These are phyloP conservation scores for Chalciporus sp. DNA, from an alignment of 1,284 basidiomycete species.

Conservation along the genomic window DNA sequence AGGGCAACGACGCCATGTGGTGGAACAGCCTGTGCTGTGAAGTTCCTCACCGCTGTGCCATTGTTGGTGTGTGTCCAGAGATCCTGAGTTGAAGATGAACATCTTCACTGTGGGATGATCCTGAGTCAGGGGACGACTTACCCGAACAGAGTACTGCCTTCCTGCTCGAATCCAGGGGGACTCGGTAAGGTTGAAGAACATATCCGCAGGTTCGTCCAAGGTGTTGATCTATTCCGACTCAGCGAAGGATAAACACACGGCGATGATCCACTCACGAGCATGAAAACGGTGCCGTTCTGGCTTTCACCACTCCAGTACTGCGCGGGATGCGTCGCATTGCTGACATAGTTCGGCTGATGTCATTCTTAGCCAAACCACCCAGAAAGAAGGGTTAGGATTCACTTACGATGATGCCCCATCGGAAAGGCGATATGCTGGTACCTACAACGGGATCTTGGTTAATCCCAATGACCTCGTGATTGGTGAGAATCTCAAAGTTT, in stretches of 20 bases:
- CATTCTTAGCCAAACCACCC: background rate
- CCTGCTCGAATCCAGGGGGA: conserved; percentile 72
- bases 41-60: conserved; percentile 63
- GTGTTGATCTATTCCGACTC: conserved; percentile 45
- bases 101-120: background rate
- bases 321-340: conserved; percentile 51
- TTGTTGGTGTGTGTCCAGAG: conserved; percentile 71
- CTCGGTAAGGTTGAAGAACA: conserved; percentile 68
- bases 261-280: conserved; percentile 43
- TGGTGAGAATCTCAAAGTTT: conserved; percentile 57
- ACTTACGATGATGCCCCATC: conserved; percentile 64
- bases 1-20: conserved; percentile 72
- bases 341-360: conserved; percentile 52
- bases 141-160: conserved; percentile 60
- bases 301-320: conserved; percentile 62
- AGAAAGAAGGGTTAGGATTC: background rate
- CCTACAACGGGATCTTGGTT: conserved; percentile 69
- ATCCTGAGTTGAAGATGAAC: conserved; percentile 44
- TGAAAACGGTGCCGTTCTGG: conserved; percentile 56
- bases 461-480: conserved; percentile 66
- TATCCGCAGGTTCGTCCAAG: conserved; percentile 52
- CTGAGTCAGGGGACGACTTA: conserved; percentile 27
- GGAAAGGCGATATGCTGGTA: conserved; percentile 61
- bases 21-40: conserved; percentile 59
- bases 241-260: background rate